Evolutionary conservation across 495 filamentous ascomycete species (phyloP).

Genomic region (Penicillium tannophilum): DNA sequence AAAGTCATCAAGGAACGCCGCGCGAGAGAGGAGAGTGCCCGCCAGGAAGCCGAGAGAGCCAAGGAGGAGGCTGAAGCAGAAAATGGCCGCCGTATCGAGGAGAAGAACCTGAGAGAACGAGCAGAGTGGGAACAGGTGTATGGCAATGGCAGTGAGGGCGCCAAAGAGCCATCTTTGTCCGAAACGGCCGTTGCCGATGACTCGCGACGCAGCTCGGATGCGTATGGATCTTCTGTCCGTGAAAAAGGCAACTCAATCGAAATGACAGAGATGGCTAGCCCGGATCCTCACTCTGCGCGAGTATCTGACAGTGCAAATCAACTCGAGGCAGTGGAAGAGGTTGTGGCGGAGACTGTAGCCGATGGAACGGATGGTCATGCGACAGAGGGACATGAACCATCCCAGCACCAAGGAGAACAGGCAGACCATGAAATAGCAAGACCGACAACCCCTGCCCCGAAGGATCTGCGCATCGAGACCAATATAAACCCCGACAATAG

Average conservation of each 20-base stretch:
- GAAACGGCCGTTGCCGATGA: conserved; percentile 37
- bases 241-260: conserved; percentile 43
- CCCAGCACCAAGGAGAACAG: neutral
- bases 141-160: conserved; percentile 38
- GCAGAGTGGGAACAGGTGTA: conserved; percentile 81
- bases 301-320: conserved; percentile 30
- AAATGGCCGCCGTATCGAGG: conserved; percentile 66
- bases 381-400: neutral
- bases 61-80: conserved; percentile 72
- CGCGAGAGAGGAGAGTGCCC: conserved; percentile 58
- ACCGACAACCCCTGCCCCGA: conserved; percentile 1
- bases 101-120: conserved; percentile 66
- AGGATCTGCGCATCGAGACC: conserved; percentile 5
- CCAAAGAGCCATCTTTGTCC: conserved; percentile 22
- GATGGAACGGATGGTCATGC: conserved; percentile 14
- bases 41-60: conserved; percentile 56
- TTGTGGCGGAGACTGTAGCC: conserved; percentile 10
- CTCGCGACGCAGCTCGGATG: conserved; percentile 31
- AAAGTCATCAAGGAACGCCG: conserved; percentile 77
- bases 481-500: conserved; percentile 28
- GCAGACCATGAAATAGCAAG: neutral
- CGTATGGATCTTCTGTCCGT: conserved; percentile 16
- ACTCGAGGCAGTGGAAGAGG: conserved; percentile 30
- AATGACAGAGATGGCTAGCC: conserved; percentile 35
- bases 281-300: conserved; percentile 18